Base-by-base conservation (phyloP, 345 rosid genomes). In the Syzygium grande region DNA sequence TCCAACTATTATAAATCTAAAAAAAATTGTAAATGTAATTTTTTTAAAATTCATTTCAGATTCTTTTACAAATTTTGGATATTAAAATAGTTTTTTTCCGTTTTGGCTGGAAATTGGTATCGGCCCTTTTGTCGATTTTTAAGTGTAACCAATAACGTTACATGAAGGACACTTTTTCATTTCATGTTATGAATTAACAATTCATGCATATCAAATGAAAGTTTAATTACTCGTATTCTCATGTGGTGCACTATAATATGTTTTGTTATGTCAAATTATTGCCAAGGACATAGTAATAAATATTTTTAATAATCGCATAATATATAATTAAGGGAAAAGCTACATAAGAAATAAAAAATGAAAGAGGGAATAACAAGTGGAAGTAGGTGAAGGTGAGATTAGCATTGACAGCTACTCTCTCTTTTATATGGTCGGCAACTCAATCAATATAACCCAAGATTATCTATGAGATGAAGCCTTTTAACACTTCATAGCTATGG, bases 51-150 rank as follows among this genome's bases (percentile, higher is more conserved):
- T 34, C 23, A 30, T 34, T 56, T 73, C 0, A 1, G 3, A 9
- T 22, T 19, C 14, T 34, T 73, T 38, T 34, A 9, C 2, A 2
- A 10, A 6, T 0, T 73, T 5, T 34, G 0, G 0, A 34, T 5
- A 19, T 34, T 6, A 9, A 73, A 34, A 19, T 19, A 7, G 0
- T 19, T 38, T 65, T 52, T 73, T 10, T 73, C 49, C 25, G 5
- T 34, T 73, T 19, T 34, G 14, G 23, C 23, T 34, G 11, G 49
- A 19, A 73, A 38, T 73, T 2, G 25, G 25, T 34, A 73, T 29
- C 16, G 19, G 6, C 43, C 43, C 16, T 30, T 61, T 0, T 19
- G 49, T 9, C 7, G 0, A 73, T 34, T 34, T 73, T 73, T 17
- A 34, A 65, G 38, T 34, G 49, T 17, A 34, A 3, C 80, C 49